A percentile compares a stretch with the other conserved stretches of the same genome.
Evolutionary conservation across 495 filamentous ascomycete genomes (phyloP).

Genomic region (Sporormia fimetaria): DNA sequence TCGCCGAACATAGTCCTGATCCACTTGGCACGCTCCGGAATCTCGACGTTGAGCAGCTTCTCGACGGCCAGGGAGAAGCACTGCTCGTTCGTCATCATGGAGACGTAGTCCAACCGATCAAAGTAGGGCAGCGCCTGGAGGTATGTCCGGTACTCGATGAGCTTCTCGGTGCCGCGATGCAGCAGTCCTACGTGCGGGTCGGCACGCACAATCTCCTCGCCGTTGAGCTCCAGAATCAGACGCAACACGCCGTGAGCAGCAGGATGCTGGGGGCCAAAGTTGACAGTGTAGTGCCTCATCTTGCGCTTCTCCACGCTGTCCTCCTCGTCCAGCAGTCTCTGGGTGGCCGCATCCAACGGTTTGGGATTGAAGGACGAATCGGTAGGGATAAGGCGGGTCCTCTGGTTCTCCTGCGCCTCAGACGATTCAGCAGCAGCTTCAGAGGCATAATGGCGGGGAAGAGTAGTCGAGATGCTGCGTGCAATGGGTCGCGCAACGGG

Average conservation of each 20-base stretch:
- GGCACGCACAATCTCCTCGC: conserved; percentile 91
- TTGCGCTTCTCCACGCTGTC: conserved; percentile 59
- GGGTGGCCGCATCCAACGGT: conserved; percentile 21
- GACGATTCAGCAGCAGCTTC: conserved; percentile 43
- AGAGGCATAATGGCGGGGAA: conserved; percentile 52
- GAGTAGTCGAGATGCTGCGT: conserved; percentile 59
- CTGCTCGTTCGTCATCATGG: conserved; percentile 99
- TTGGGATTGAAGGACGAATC: conserved; percentile 42
- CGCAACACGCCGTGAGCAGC: conserved; percentile 97
- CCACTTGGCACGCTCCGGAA: conserved; percentile 91
- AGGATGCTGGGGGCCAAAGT: conserved; percentile 98
- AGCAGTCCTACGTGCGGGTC: conserved; percentile 96
- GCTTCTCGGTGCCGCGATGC: conserved; percentile 97
- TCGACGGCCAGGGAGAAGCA: conserved; percentile 91
- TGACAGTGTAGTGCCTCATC: conserved; percentile 98
- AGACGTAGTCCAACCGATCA: conserved; percentile 96
- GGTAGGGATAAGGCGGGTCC: conserved; percentile 49
- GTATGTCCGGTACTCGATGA: conserved; percentile 99
- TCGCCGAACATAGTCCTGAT: conserved; percentile 95
- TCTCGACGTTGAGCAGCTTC: conserved; percentile 95
- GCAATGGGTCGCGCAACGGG: conserved; percentile 21
- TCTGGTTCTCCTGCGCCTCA: conserved; percentile 17
- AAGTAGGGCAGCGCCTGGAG: conserved; percentile 98
- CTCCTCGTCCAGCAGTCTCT: conserved; percentile 39
- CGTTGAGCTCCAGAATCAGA: conserved; percentile 93